These are phyloP conservation scores for Nannizzia gypsea DNA, from an alignment of 2,329 filamentous ascomycete species.

Conservation along the genomic window DNA sequence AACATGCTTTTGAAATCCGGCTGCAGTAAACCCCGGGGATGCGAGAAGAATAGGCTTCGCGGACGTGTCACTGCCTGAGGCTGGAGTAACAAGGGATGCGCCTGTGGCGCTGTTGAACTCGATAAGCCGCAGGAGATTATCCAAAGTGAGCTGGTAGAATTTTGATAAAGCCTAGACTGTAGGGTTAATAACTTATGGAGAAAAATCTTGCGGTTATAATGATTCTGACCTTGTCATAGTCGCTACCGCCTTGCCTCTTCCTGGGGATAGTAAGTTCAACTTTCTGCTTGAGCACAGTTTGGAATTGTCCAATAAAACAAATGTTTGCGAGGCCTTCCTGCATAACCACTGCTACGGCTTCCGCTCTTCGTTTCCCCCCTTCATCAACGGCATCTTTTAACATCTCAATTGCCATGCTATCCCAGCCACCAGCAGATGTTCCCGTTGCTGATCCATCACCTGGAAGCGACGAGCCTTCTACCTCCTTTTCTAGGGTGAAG, in stretches of 20 bases:
- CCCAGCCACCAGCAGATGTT: conserved; percentile 54
- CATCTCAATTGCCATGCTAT: conserved; percentile 70
- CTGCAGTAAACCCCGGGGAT: conserved; percentile 76
- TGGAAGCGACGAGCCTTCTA: conserved; percentile 35
- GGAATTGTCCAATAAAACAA: conserved; percentile 40
- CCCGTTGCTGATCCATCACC: conserved; percentile 9
- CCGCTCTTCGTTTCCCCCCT: conserved; percentile 56
- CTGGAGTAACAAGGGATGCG: conserved; percentile 24
- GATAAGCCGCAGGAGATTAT: conserved; percentile 64
- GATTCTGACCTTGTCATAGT: conserved; percentile 37
- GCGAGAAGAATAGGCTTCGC: conserved; percentile 62
- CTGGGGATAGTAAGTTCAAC: conserved; percentile 38
- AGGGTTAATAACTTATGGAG: not conserved
- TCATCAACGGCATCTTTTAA: conserved; percentile 68
- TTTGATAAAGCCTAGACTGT: conserved; percentile 50
- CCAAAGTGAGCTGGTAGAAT: conserved; percentile 68
- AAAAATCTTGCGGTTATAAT: not conserved
- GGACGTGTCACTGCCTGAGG: conserved; percentile 32
- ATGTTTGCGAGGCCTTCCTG: conserved; percentile 54
- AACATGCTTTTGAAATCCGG: conserved; percentile 66
- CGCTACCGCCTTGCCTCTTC: conserved; percentile 36
- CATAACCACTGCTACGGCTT: conserved; percentile 85
- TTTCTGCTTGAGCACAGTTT: conserved; percentile 39
- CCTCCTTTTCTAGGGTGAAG: conserved; percentile 75
- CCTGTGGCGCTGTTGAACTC: conserved; percentile 49